Base-by-base conservation (phyloP, 768 basidiomycete species). In the Mycena olivaceomarginata region DNA sequence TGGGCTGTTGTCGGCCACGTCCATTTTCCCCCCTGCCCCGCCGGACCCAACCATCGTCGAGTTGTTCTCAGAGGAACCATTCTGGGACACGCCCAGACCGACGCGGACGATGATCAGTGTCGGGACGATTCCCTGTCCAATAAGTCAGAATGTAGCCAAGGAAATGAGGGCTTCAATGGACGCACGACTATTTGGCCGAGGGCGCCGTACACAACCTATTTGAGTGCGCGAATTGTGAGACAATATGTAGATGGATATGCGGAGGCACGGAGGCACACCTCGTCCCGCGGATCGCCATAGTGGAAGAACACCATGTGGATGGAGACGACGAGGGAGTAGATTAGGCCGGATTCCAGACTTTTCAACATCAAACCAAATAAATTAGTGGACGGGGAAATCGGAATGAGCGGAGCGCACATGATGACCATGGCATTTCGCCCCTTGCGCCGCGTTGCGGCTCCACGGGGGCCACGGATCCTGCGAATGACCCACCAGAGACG, bases 341-440 rank as follows among this genome's bases (percentile, higher is more conserved):
- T 79, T 1, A 84, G 67, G 0, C 88, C 87, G 2, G 87, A 88
- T 81, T 88, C 87, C 43, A 87, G 80, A 31, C 88, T 88, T 62
- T n/a, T 11, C 20, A n/a, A 40, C 13, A 31, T 31, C 31, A 31
- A 31, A 31, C 31, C 22, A 18, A 40, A 43, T 25, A 41, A 53
- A 48, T 25, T 46, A 53, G n/a, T n/a, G 41, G 18, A 37, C 11
- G 11, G 11, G 57, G 18, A 53, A 16, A 41, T 22, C 16, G 12
- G n/a, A 46, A 16, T 1, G 41, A 15, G 25, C 6, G 60, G 59
- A 16, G 62, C 60, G 80, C 66, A 89, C 88, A 87, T 79, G 20
- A 88, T 85, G 7, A 84, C 81, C 39, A 87, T 83, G 5, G 85
- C 84, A n/a, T 81, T 82, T 66, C 82, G 83, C 46, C 85, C 87